Conservation (phyloP, 2,329 filamentous ascomycete species). For the Aureobasidium melanogenum region DNA sequence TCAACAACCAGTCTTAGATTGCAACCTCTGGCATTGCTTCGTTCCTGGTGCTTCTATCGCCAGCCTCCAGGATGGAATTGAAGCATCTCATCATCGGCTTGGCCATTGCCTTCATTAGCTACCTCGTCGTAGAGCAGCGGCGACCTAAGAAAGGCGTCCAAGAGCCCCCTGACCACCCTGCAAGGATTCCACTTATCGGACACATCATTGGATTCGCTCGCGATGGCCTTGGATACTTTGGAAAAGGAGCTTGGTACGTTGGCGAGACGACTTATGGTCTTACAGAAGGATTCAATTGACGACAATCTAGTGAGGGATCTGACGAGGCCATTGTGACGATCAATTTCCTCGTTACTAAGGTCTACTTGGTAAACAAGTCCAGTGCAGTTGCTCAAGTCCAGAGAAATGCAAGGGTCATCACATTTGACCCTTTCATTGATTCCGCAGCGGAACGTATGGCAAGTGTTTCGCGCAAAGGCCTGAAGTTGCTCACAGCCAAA, state of each 20-base stretch:
- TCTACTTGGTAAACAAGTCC: slow-evolving; percentile 6
- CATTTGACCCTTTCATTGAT: slow-evolving; percentile 34
- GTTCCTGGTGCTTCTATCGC: not conserved
- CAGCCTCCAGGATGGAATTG: not conserved
- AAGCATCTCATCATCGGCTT: not conserved
- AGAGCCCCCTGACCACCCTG: not conserved
- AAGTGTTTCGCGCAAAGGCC: slow-evolving; percentile 25
- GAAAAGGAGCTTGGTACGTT: not conserved
- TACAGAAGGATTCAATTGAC: not conserved
- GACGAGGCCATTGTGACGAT: slow-evolving; percentile 1
- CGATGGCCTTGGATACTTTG: slow-evolving; percentile 1
- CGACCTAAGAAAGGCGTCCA: not conserved
- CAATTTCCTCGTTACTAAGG: not conserved
- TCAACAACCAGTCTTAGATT: too few species aligned
- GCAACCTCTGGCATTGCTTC: not conserved
- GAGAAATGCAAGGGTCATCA: slow-evolving; percentile 31
- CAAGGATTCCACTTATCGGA: slow-evolving; percentile 1
- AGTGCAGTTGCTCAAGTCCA: slow-evolving; percentile 31
- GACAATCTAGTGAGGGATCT: not conserved
- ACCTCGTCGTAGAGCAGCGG: not conserved
- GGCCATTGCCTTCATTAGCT: not conserved
- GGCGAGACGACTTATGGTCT: not conserved
- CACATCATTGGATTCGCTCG: slow-evolving; percentile 2
- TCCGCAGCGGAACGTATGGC: slow-evolving; percentile 32
- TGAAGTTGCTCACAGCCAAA: slow-evolving; percentile 21